Evolutionary conservation across 192 early-diverging fungal species (phyloP), one percentile per base, ranked within the genome.

Genomic region (Coemansia sp.): DNA sequence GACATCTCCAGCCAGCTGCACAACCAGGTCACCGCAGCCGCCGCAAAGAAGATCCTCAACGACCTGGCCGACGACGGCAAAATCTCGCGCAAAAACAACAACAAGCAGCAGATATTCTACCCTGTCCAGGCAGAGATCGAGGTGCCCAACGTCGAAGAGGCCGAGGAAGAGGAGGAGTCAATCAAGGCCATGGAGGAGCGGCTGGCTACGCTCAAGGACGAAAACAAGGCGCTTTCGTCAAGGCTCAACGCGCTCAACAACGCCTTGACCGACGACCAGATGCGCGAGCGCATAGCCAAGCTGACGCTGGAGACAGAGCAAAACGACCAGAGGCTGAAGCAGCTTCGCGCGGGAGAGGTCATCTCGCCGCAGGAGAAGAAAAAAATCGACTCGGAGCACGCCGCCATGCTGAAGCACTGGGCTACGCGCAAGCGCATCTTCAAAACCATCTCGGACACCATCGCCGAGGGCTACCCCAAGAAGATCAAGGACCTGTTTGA

Each of bases 381-480:
- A 23, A 55, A 60, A 34, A 74, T 74, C 11, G 71, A 74, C 42
- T 34, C 68, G 2, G 68, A 70, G 49, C 62, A 79, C 18, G 54
- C 46, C 11, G 58, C 56, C 9, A 81, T 82, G 81, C 49, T 72
- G 20, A 83, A 82, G 64, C 71, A 81, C 48, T 87, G 86, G 86
- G 58, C 74, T 42, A 51, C 72, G 8, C 72, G 86, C 36, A 85
- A 84, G 67, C 72, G 79, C 58, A 78, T 83, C 72, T 86, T 87
- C 56, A 83, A 78, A 36, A 76, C 83, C 46, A 77, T 83, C 18
- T 76, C 78, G 46, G 75, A 72, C 25, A 48, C 73, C 9, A 82
- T 86, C 27, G 68, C 68, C 18, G 86, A 87, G 61, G 81, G 72
- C 9, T 74, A 86, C 47, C 77, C 69, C 22, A 70, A 70, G 11